Evolutionary conservation across 2,329 filamentous ascomycete species (phyloP), one percentile per base, ranked within the genome.

Genomic region (Neophaeococcomyces aloes): DNA sequence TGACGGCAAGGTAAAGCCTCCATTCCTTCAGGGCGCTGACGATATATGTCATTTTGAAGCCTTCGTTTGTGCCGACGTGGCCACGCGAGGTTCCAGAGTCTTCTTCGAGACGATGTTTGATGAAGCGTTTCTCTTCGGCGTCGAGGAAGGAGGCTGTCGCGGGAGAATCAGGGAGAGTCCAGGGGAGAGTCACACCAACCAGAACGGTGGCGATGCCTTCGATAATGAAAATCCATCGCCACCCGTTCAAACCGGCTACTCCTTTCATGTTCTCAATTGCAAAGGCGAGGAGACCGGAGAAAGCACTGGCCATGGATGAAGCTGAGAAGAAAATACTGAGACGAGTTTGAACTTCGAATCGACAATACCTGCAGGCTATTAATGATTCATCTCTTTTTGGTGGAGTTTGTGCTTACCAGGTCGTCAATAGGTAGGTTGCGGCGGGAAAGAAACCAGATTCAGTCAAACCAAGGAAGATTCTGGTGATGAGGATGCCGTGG

Each of bases 211-310:
- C 50, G 1, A 71, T 55, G 2, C 70, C 70, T 49, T 73, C 70
- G 11, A 66, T 54, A 32, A 71, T 67, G 53, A 72, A 71, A 29
- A 72, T 66, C 68, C 67, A 70, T 14, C 64, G 59, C 66, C 66
- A 68, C 7, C 61, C 56, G 25, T 43, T 52, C 11, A 35, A 32
- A 7, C 65, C 64, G 4, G 61, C 65, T 6, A 69, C 58, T 1
- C 71, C 71, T 38, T 70, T 65, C 67, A 74, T 71, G 55, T 68
- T 65, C 57, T 64, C 62, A 27, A 75, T 72, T 2, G 56, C 69
- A 48, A 61, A 72, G 1, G 72, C 72, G 0, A 75, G 56, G 15
- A 75, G 56, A 0, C 72, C 71, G 2, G 65, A 67, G 43, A 75
- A 72, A 1, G 69, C 70, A 14, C 71, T 69, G 0, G 71, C 69